Conservation (phyloP, 78 protist genomes). For the Corallochytrium limacisporum region DNA sequence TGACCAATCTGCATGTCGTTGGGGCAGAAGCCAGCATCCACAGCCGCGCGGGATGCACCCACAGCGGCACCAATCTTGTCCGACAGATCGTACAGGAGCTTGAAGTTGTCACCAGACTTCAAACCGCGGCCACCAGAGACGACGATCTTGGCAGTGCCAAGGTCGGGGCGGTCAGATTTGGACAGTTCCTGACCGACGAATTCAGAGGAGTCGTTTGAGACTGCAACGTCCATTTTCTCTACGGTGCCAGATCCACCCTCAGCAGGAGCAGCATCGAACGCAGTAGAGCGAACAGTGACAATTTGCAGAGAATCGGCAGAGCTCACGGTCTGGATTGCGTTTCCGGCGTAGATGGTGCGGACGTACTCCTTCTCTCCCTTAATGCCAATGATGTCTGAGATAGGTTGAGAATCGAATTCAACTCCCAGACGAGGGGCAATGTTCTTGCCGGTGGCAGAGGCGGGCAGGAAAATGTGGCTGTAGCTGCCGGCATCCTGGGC, state of each 20-base stretch:
- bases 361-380: slow-evolving; percentile 58
- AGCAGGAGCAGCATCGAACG: slow-evolving; percentile 72
- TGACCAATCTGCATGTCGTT: slow-evolving; percentile 92
- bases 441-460: slow-evolving; percentile 65
- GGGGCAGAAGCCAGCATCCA: slow-evolving; percentile 82
- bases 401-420: slow-evolving; percentile 11
- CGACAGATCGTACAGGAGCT: slow-evolving; percentile 75
- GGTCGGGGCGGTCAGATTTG: slow-evolving; percentile 83
- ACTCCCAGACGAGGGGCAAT: background rate
- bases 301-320: slow-evolving; percentile 59
- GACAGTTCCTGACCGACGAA: slow-evolving; percentile 25
- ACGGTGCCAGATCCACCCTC: slow-evolving; percentile 41
- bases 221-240: slow-evolving; percentile 9
- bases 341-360: slow-evolving; percentile 93
- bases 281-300: slow-evolving; percentile 79
- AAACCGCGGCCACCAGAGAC: slow-evolving; percentile 93
- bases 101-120: slow-evolving; percentile 79
- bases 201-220: background rate
- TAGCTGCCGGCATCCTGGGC: slow-evolving; percentile 14
- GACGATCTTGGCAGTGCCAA: slow-evolving; percentile 62
- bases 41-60: slow-evolving; percentile 97
- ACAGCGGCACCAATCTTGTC: slow-evolving; percentile 72
- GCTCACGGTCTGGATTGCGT: slow-evolving; percentile 84
- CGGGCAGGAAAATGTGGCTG: slow-evolving; percentile 65
- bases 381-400: slow-evolving; percentile 63